These are phyloP conservation scores for Xylariaceae sp. DNA, from an alignment of 2,329 filamentous ascomycete genomes.

Conservation along the genomic window DNA sequence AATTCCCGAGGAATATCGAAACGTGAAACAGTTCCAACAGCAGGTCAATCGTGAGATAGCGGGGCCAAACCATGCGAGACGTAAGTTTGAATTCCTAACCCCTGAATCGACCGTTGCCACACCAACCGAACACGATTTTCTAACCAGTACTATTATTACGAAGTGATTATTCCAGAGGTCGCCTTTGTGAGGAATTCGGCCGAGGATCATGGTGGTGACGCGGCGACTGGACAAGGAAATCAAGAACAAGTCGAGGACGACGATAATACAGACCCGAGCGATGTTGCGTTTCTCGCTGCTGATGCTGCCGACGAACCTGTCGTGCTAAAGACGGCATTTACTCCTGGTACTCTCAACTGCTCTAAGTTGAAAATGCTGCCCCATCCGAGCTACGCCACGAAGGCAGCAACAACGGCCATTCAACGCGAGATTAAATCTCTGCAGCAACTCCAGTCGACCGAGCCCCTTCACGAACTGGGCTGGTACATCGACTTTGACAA, in stretches of 20 bases:
- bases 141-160: not conserved
- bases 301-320: slow-evolving; percentile 7
- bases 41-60: no score
- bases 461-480: slow-evolving; percentile 61
- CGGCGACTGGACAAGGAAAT: slow-evolving; percentile 3
- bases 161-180: slow-evolving; percentile 28
- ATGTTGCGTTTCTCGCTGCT: slow-evolving; percentile 37
- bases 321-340: slow-evolving; percentile 44
- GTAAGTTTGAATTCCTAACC: not conserved
- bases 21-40: no score
- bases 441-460: slow-evolving; percentile 57
- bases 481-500: slow-evolving; percentile 72
- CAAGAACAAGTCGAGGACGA: slow-evolving; percentile 32
- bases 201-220: not conserved
- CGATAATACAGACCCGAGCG: slow-evolving; percentile 40
- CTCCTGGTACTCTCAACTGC: slow-evolving; percentile 61
- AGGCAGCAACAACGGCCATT: slow-evolving; percentile 55
- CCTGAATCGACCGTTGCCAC: no score
- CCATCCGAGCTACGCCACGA: slow-evolving; percentile 60
- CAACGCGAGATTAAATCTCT: slow-evolving; percentile 60
- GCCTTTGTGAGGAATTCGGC: slow-evolving; percentile 29
- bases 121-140: not conserved
- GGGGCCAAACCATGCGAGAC: slow-evolving; percentile 7
- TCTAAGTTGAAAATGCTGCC: slow-evolving; percentile 53
- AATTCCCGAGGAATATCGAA: no score